These are phyloP conservation scores for Alloascoidea africana DNA, from an alignment of 805 yeast species.

Conservation along the genomic window DNA sequence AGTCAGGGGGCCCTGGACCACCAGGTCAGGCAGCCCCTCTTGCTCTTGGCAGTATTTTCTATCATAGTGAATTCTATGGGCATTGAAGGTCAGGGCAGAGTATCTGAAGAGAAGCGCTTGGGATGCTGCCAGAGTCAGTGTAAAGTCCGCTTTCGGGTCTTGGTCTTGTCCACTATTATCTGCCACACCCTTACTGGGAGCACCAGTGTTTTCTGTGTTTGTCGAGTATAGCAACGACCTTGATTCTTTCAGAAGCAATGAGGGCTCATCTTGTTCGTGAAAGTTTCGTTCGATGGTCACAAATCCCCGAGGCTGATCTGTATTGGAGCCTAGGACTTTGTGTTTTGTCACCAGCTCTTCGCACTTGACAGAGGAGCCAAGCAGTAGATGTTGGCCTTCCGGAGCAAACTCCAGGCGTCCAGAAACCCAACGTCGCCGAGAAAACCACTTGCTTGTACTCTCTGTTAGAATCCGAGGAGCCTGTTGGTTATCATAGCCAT, in stretches of 20 bases:
- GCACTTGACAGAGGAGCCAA: constrained; percentile 29
- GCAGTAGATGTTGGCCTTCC: constrained; percentile 16
- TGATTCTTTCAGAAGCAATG: constrained; percentile 29
- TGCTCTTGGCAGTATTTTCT: constrained; percentile 27
- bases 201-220: constrained; percentile 11
- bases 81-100: constrained; percentile 65
- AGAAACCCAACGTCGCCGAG: constrained; percentile 63
- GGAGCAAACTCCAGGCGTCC: constrained; percentile 37
- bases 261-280: constrained; percentile 12
- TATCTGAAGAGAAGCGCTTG: constrained; percentile 38
- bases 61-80: constrained; percentile 77
- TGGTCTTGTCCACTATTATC: background rate
- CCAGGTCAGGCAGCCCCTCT: constrained; percentile 46
- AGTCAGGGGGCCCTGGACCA: constrained; percentile 76
- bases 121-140: constrained; percentile 21
- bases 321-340: constrained; percentile 9
- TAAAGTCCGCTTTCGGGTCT: constrained; percentile 4
- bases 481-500: constrained; percentile 74
- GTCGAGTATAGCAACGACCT: constrained; percentile 51
- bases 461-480: constrained; percentile 32
- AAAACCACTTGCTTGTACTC: constrained; percentile 15
- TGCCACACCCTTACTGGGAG: background rate
- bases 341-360: constrained; percentile 29
- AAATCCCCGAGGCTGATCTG: constrained; percentile 18
- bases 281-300: constrained; percentile 44